phyloP scores from a whole-genome alignment of 2,329 filamentous ascomycete genomes.

The Rachicladosporium sp. region DNA sequence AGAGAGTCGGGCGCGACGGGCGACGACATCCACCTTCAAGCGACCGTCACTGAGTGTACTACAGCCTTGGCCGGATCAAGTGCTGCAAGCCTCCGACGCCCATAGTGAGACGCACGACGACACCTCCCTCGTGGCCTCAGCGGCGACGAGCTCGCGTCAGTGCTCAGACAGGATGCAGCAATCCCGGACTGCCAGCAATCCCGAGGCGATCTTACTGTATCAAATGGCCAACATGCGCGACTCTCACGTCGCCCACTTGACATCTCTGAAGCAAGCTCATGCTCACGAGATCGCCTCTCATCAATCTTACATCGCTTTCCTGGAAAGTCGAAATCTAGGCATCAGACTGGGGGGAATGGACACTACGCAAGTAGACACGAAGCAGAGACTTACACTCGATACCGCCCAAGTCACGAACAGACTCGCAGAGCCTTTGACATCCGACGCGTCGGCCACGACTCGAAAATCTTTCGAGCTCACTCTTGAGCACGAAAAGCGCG shows the following conservation, averaged over 20 bases:
- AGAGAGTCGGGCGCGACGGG: too few species aligned
- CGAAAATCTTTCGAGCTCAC: constrained; percentile 12
- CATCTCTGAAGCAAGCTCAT: constrained; percentile 27
- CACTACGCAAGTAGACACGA: not conserved
- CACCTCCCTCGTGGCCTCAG: too few species aligned
- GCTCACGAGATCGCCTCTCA: constrained; percentile 28
- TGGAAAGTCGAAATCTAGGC: constrained; percentile 18
- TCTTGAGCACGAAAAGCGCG: constrained; percentile 18
- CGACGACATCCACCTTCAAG: too few species aligned
- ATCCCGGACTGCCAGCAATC: too few species aligned
- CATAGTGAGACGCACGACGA: too few species aligned
- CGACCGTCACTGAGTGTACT: too few species aligned
- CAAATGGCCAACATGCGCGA: constrained; percentile 24
- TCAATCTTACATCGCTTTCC: constrained; percentile 24
- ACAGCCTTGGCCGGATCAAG: too few species aligned
- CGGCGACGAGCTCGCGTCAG: too few species aligned
- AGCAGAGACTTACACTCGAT: constrained; percentile 10
- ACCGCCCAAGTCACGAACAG: constrained; percentile 3
- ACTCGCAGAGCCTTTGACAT: not conserved
- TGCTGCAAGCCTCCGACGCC: too few species aligned
- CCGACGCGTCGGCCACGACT: constrained; percentile 10
- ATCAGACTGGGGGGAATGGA: not conserved
- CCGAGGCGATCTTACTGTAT: too few species aligned
- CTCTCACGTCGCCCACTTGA: constrained; percentile 29
- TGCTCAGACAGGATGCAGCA: too few species aligned